Percentiles rank a stretch among this genome's conserved stretches.
Conservation (phyloP, 2,329 filamentous ascomycete species). For the Mariannaea sp. region DNA sequence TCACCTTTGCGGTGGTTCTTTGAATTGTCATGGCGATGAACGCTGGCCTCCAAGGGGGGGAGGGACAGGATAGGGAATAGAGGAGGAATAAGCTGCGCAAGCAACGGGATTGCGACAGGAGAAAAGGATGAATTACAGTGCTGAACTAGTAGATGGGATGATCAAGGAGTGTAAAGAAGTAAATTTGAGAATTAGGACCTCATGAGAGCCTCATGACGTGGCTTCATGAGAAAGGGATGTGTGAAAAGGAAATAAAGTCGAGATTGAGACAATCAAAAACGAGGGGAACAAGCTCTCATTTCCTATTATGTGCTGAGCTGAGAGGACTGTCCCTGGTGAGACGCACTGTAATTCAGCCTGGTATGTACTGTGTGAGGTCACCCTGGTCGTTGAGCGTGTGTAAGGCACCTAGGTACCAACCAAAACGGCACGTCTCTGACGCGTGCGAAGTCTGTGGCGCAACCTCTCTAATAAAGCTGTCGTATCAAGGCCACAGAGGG, state of each 20-base stretch:
- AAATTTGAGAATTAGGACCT: conserved; percentile 11
- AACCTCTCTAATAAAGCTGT: neutral
- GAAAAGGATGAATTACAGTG: neutral
- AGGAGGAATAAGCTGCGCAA: conserved; percentile 6
- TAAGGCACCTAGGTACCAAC: too few species aligned
- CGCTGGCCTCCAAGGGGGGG: conserved; percentile 19
- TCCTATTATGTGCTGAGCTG: too few species aligned
- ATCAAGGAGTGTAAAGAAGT: conserved; percentile 33
- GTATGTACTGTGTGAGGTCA: conserved; percentile 18
- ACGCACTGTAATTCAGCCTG: conserved; percentile 6
- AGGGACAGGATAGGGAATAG: conserved; percentile 11
- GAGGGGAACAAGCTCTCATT: conserved; percentile 11
- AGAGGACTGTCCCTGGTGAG: conserved; percentile 12
- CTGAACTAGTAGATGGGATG: neutral
- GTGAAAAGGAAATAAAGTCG: neutral
- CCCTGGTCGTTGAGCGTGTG: conserved; percentile 4
- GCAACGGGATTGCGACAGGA: conserved; percentile 4
- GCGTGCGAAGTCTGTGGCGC: conserved; percentile 19
- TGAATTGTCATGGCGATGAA: conserved; percentile 41
- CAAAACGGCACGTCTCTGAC: conserved; percentile 12
- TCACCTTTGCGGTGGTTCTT: conserved; percentile 39
- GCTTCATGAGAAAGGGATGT: conserved; percentile 1
- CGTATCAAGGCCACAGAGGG: too few species aligned
- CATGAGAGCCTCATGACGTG: conserved; percentile 21
- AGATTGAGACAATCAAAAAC: conserved; percentile 14